These are phyloP conservation scores for Phytophthora lateralis DNA, from an alignment of 352 stramenopile species.

Conservation along the genomic window DNA sequence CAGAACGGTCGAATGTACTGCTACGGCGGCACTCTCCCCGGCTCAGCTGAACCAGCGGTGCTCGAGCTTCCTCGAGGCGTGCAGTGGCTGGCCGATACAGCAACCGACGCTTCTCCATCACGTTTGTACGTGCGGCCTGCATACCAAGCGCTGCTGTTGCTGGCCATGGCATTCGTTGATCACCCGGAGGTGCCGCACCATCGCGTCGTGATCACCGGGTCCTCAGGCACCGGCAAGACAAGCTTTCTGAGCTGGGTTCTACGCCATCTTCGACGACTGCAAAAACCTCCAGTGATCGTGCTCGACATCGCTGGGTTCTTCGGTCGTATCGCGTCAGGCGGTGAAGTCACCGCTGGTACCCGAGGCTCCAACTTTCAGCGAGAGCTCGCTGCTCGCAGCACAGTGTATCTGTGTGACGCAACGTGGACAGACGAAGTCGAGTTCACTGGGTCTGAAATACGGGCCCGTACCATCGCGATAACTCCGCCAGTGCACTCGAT, in stretches of 20 bases:
- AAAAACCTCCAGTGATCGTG: slow-evolving; percentile 34
- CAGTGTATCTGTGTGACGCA: slow-evolving; percentile 42
- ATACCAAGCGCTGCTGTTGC: slow-evolving; percentile 29
- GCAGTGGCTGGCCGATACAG: slow-evolving; percentile 14
- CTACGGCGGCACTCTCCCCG: slow-evolving; percentile 22
- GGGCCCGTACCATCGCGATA: slow-evolving; percentile 34
- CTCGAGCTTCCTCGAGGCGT: slow-evolving; percentile 23
- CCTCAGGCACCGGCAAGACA: slow-evolving; percentile 44
- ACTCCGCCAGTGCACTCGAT: slow-evolving; percentile 12
- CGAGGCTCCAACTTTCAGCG: slow-evolving; percentile 32
- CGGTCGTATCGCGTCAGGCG: slow-evolving; percentile 29
- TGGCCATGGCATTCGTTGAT: slow-evolving; percentile 36
- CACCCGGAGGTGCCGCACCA: slow-evolving; percentile 23
- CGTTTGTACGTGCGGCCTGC: slow-evolving; percentile 36
- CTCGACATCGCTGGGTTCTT: slow-evolving; percentile 40
- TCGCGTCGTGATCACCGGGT: slow-evolving; percentile 41
- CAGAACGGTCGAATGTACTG: slow-evolving; percentile 22
- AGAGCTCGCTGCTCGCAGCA: slow-evolving; percentile 28
- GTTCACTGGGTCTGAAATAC: slow-evolving; percentile 9
- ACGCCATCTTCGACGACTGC: slow-evolving; percentile 15
- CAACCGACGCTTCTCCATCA: slow-evolving; percentile 2
- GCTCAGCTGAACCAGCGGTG: slow-evolving; percentile 20
- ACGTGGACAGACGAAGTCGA: slow-evolving; percentile 5
- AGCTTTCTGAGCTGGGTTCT: slow-evolving; percentile 47
- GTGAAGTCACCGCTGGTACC: slow-evolving; percentile 24